Conservation (phyloP, 139 green algal species). For the Gonium pectorale region DNA sequence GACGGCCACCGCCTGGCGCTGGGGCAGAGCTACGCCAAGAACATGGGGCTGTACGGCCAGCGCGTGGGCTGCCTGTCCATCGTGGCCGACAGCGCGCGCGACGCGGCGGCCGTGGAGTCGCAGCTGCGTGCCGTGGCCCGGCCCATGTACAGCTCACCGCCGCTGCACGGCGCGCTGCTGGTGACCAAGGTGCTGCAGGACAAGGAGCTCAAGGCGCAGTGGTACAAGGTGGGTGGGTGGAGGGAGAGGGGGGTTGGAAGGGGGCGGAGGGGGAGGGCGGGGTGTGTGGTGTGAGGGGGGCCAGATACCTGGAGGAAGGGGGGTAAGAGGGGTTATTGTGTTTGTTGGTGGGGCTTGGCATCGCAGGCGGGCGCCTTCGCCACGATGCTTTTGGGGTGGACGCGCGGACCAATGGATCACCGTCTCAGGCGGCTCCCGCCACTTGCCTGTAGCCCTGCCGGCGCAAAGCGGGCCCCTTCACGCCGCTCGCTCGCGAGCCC, state of each 20-base stretch:
- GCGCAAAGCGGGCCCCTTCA: too few species aligned
- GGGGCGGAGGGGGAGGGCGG: too few species aligned
- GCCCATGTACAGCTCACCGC: slow-evolving; percentile 85
- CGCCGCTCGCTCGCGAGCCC: too few species aligned
- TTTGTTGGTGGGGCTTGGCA: too few species aligned
- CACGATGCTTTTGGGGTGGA: too few species aligned
- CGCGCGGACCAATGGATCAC: too few species aligned
- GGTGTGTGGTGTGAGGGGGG: background rate
- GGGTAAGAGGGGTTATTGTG: too few species aligned
- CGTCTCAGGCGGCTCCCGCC: too few species aligned
- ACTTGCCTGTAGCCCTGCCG: too few species aligned
- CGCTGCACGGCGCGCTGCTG: slow-evolving; percentile 82
- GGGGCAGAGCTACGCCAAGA: slow-evolving; percentile 83
- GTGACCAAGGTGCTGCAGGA: slow-evolving; percentile 82
- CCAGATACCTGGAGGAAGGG: too few species aligned
- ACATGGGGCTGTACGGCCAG: slow-evolving; percentile 93
- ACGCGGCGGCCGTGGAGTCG: slow-evolving; percentile 60
- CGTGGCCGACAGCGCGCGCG: slow-evolving; percentile 58
- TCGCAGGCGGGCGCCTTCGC: too few species aligned
- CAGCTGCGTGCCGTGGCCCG: slow-evolving; percentile 59
- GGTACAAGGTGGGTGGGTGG: slow-evolving; percentile 68
- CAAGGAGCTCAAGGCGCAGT: slow-evolving; percentile 81
- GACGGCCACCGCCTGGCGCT: slow-evolving; percentile 76
- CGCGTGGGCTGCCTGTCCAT: slow-evolving; percentile 68
- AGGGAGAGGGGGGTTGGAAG: background rate